Percentiles rank a stretch among this genome's conserved stretches.
Conservation (phyloP, 1,284 basidiomycete species). For the Singerocomus inundabilis region DNA sequence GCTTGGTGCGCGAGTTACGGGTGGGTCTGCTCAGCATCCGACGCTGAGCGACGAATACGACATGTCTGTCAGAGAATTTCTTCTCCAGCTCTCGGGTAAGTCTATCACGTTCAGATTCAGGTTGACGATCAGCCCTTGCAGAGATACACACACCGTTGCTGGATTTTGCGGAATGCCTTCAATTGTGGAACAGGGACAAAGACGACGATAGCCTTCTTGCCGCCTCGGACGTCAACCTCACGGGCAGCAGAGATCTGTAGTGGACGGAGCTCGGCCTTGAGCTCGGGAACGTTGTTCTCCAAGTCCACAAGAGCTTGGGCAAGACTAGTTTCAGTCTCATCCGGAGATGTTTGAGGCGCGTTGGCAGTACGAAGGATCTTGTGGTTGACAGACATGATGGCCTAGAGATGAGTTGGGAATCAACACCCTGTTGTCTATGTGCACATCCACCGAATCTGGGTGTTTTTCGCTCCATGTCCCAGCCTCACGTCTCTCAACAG, state of each 20-base stretch:
- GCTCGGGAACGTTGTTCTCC: conserved; percentile 96
- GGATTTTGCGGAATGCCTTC: conserved; percentile 99
- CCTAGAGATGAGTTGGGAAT: conserved; percentile 37
- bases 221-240: conserved; percentile 98
- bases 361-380: conserved; percentile 98
- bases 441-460: conserved; percentile 49
- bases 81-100: conserved; percentile 99
- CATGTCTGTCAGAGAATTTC: conserved; percentile 99
- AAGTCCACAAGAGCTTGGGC: conserved; percentile 98
- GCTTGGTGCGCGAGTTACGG: conserved; percentile 87
- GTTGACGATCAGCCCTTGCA: neutral
- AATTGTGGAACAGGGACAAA: conserved; percentile 98
- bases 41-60: conserved; percentile 98
- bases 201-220: conserved; percentile 99
- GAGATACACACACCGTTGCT: conserved; percentile 76
- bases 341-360: conserved; percentile 85
- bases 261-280: conserved; percentile 93
- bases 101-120: conserved; percentile 46
- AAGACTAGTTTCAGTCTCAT: conserved; percentile 91
- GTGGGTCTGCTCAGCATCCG: conserved; percentile 98
- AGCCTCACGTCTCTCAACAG: conserved; percentile 4
- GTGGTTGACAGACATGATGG: conserved; percentile 69
- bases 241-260: conserved; percentile 98
- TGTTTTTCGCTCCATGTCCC: conserved; percentile 25
- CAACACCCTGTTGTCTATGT: conserved; percentile 42